Conservation (phyloP, 768 basidiomycete species). For the Suillus fuscotomentosus region DNA sequence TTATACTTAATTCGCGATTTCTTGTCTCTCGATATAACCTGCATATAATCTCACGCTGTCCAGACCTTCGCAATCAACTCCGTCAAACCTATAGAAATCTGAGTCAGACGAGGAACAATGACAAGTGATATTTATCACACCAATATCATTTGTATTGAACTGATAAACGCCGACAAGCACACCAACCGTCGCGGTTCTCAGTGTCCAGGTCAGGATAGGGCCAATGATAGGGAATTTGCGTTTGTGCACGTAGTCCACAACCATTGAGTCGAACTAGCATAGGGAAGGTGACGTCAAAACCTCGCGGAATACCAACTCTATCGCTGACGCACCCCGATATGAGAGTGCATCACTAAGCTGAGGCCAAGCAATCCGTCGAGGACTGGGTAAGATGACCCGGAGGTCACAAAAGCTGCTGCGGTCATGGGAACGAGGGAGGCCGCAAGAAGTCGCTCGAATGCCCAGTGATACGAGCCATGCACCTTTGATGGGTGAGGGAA, state of each 20-base stretch:
- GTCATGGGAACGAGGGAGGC: conserved; percentile 91
- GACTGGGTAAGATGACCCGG: conserved; percentile 74
- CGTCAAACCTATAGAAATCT: conserved; percentile 61
- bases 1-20: conserved; percentile 9
- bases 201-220: conserved; percentile 64
- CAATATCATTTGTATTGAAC: conserved; percentile 98
- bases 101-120: conserved; percentile 1
- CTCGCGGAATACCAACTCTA: not conserved
- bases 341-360: conserved; percentile 89
- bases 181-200: conserved; percentile 76
- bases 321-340: conserved; percentile 77
- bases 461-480: conserved; percentile 90
- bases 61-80: conserved; percentile 83
- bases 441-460: conserved; percentile 90
- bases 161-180: conserved; percentile 91
- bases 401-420: conserved; percentile 82
- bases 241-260: conserved; percentile 89
- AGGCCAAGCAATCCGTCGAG: conserved; percentile 88
- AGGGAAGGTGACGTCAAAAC: not conserved
- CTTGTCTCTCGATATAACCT: not conserved
- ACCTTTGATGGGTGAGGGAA: conserved; percentile 80
- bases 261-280: conserved; percentile 66
- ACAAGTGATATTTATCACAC: conserved; percentile 45
- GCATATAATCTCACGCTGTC: conserved; percentile 54
- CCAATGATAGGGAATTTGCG: conserved; percentile 93